These are phyloP conservation scores for Myxozyma lipomycoides DNA, from an alignment of 805 yeast species.

Conservation along the genomic window DNA sequence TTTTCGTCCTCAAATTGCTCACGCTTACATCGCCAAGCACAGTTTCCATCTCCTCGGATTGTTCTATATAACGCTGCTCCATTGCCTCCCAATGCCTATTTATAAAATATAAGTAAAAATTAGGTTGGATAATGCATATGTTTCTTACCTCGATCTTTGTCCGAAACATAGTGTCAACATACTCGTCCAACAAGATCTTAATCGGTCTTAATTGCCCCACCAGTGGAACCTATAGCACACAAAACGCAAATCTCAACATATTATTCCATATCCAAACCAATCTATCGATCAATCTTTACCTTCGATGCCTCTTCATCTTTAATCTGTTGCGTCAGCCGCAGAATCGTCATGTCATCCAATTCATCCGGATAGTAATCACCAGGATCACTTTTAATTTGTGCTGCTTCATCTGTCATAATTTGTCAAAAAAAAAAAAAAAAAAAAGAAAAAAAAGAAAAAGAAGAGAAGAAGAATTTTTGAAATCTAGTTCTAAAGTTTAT, in stretches of 20 bases:
- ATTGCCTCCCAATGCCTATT: constrained; percentile 16
- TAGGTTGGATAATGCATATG: background rate
- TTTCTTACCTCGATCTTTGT: constrained; percentile 20
- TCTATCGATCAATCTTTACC: constrained; percentile 11
- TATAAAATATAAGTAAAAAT: background rate
- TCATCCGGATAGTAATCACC: constrained; percentile 21
- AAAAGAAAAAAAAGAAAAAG: no score
- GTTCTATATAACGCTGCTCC: constrained; percentile 21
- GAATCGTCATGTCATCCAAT: constrained; percentile 26
- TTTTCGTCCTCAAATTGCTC: background rate
- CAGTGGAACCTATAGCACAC: constrained; percentile 16
- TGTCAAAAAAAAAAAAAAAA: background rate
- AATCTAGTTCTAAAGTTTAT: no score
- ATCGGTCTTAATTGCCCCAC: constrained; percentile 23
- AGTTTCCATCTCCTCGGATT: constrained; percentile 31
- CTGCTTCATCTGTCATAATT: background rate
- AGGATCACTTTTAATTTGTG: background rate
- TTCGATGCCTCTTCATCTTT: constrained; percentile 28
- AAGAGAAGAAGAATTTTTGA: no score
- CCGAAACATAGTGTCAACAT: constrained; percentile 21
- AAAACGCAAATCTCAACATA: background rate
- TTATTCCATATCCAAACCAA: background rate
- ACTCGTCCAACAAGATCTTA: constrained; percentile 16
- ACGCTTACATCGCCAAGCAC: constrained; percentile 30
- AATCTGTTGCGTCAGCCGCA: constrained; percentile 27